Conservation (phyloP, 352 stramenopile species). For the Nothophytophthora sp. region DNA sequence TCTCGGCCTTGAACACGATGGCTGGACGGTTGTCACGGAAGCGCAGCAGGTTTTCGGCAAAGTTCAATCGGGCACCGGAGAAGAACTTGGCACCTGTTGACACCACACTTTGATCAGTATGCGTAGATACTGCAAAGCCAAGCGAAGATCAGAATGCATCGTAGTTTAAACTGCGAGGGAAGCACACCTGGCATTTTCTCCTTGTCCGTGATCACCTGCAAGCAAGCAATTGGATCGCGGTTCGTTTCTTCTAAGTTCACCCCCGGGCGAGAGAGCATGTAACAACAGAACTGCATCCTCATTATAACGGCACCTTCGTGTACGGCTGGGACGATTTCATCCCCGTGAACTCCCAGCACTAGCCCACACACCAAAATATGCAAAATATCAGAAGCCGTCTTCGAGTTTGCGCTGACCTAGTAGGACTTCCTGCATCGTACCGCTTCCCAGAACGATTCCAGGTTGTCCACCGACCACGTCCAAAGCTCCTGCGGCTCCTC, state of each 20-base stretch:
- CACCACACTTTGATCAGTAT: neutral
- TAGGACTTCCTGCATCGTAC: slow-evolving; percentile 17
- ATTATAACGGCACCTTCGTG: slow-evolving; percentile 19
- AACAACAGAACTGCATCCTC: neutral
- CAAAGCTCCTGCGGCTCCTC: slow-evolving; percentile 54
- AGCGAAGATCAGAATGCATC: slow-evolving; percentile 6
- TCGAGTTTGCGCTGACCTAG: neutral
- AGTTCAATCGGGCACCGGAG: slow-evolving; percentile 61
- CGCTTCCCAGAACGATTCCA: slow-evolving; percentile 64
- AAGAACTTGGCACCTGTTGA: slow-evolving; percentile 66
- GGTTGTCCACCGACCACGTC: slow-evolving; percentile 71
- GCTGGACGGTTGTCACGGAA: slow-evolving; percentile 71
- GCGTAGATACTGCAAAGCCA: neutral
- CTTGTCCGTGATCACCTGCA: slow-evolving; percentile 52
- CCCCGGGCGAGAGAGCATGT: neutral
- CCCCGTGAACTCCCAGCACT: slow-evolving; percentile 79
- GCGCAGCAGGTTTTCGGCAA: slow-evolving; percentile 75
- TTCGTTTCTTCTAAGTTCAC: neutral
- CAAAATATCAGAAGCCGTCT: neutral
- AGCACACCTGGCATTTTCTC: slow-evolving; percentile 53
- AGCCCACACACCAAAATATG: neutral
- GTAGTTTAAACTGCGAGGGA: neutral
- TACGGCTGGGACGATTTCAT: slow-evolving; percentile 61
- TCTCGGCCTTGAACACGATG: slow-evolving; percentile 79
- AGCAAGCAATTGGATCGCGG: neutral